These are phyloP conservation scores for Domatiomyces catenatus DNA, from an alignment of 2,329 filamentous ascomycete genomes.

Conservation along the genomic window DNA sequence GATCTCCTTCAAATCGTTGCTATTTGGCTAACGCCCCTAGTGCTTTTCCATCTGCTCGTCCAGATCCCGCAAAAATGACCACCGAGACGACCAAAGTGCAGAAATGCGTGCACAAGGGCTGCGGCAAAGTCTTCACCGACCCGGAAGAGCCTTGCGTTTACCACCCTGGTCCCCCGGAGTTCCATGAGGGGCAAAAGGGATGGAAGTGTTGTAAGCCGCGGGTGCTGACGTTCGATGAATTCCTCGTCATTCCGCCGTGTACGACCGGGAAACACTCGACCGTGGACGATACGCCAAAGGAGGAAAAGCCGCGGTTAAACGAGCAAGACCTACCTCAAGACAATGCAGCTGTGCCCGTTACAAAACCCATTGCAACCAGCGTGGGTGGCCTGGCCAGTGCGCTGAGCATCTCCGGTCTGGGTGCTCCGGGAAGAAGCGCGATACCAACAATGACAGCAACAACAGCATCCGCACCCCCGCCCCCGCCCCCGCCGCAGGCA, in stretches of 20 bases:
- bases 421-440: slow-evolving; percentile 20
- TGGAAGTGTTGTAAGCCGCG: slow-evolving; percentile 99
- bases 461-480: too few relatives aligned
- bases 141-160: slow-evolving; percentile 65
- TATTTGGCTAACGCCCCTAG: not conserved
- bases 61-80: not conserved
- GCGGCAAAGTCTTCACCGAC: slow-evolving; percentile 75
- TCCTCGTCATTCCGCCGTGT: slow-evolving; percentile 82
- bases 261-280: slow-evolving; percentile 85
- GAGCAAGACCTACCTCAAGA: slow-evolving; percentile 12
- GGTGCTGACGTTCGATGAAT: slow-evolving; percentile 95
- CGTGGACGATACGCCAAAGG: slow-evolving; percentile 53
- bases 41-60: not conserved
- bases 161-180: slow-evolving; percentile 84
- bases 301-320: slow-evolving; percentile 19
- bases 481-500: slow-evolving; percentile 48
- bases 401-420: slow-evolving; percentile 19
- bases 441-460: slow-evolving; percentile 40
- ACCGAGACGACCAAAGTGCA: slow-evolving; percentile 1
- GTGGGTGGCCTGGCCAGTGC: slow-evolving; percentile 5
- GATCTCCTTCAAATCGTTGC: not conserved
- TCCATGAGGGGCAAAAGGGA: slow-evolving; percentile 97
- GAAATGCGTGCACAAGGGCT: slow-evolving; percentile 94
- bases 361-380: slow-evolving; percentile 12
- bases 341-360: slow-evolving; percentile 11